These are phyloP conservation scores for Dothideomycetidae sp. DNA, from an alignment of 2,329 filamentous ascomycete species.

Conservation along the genomic window DNA sequence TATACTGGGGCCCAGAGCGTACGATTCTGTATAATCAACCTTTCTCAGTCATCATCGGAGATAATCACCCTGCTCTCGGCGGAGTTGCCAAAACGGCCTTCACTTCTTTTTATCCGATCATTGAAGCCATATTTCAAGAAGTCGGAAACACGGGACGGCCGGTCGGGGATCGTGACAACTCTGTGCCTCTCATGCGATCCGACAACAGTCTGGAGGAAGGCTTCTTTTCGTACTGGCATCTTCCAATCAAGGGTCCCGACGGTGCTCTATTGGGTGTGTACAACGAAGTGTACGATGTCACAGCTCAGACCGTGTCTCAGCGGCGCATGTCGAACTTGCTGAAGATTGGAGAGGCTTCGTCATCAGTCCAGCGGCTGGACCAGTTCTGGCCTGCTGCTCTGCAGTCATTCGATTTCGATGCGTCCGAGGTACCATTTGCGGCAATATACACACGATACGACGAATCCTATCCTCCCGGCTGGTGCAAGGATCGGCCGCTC, in stretches of 20 bases:
- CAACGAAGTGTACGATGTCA: slow-evolving; percentile 2
- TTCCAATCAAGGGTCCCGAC: slow-evolving; percentile 2
- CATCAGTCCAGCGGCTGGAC: not conserved
- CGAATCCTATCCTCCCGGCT: not conserved
- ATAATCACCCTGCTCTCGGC: slow-evolving; percentile 5
- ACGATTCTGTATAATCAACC: slow-evolving; percentile 11
- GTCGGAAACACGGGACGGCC: not conserved
- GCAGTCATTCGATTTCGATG: not conserved
- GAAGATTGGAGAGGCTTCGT: not conserved
- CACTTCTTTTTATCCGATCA: not conserved
- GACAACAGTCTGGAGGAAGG: slow-evolving; percentile 2
- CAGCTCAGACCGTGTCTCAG: slow-evolving; percentile 2
- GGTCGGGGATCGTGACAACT: not conserved
- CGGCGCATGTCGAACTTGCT: slow-evolving; percentile 5
- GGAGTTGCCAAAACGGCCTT: slow-evolving; percentile 1
- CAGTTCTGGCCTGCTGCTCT: slow-evolving; percentile 3
- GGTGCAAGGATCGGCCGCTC: not conserved
- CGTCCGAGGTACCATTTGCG: slow-evolving; percentile 5
- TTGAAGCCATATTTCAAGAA: not conserved
- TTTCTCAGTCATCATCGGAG: slow-evolving; percentile 5
- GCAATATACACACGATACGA: slow-evolving; percentile 5
- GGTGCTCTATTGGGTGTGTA: slow-evolving; percentile 2
- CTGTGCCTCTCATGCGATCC: not conserved
- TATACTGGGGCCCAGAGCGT: slow-evolving; percentile 3
- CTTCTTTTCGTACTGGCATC: slow-evolving; percentile 3